A percentile compares a stretch with the other conserved stretches of the same genome.
These are phyloP conservation scores for Prunus persica DNA, from an alignment of 306 rosid genomes.

Conservation along the genomic window DNA sequence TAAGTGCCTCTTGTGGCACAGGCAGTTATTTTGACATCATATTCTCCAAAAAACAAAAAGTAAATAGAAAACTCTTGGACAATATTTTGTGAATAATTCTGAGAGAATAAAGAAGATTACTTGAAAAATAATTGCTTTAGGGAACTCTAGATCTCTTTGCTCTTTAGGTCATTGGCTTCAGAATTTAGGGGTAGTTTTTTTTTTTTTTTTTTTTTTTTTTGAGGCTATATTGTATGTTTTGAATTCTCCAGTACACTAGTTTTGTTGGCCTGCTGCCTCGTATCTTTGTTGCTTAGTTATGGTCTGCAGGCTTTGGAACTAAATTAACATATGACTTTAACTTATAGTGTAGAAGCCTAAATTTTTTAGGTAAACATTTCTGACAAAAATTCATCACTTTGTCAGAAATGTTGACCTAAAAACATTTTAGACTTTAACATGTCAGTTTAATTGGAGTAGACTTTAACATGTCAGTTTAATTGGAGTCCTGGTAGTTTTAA, in stretches of 20 bases:
- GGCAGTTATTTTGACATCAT: background rate
- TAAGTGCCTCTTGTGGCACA: background rate
- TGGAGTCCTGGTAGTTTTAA: background rate
- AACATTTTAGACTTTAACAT: background rate
- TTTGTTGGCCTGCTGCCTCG: no score
- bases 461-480: background rate
- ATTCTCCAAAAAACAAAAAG: no score
- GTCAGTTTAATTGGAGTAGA: background rate
- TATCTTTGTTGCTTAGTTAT: no score
- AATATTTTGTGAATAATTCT: background rate
- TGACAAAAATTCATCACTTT: background rate
- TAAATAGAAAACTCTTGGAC: background rate
- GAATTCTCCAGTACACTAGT: no score
- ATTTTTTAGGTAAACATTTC: background rate
- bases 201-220: no score
- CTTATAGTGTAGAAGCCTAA: background rate
- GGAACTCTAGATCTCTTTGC: background rate
- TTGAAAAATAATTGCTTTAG: background rate
- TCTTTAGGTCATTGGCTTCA: background rate
- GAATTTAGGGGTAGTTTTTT: no score
- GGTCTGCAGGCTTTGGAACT: background rate
- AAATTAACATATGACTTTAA: background rate
- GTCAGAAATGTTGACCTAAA: background rate
- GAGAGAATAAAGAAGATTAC: background rate
- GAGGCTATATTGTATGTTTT: no score